phyloP scores from a whole-genome alignment of 306 rosid species.

The Gillenia trifoliata region DNA sequence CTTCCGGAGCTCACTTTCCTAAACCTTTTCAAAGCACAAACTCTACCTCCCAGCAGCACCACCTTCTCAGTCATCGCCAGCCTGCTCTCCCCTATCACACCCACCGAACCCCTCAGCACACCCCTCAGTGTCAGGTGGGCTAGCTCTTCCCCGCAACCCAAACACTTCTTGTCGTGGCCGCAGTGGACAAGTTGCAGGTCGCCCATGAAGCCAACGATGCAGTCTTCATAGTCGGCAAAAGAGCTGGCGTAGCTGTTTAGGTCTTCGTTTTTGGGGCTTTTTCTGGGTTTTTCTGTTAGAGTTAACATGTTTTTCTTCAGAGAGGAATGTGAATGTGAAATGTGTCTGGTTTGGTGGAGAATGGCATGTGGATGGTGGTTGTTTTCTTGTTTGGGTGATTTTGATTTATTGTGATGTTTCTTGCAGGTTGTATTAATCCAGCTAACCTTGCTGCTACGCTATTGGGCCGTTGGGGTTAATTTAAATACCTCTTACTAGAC shows the following conservation, averaged over 20 bases:
- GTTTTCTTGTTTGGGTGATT: neutral
- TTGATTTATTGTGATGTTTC: neutral
- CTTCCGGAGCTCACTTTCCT: constrained; percentile 10
- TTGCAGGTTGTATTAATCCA: neutral
- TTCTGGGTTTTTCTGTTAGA: constrained; percentile 17
- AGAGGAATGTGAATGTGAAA: neutral
- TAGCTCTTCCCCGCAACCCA: neutral
- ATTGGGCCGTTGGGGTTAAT: neutral
- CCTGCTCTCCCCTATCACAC: constrained; percentile 25
- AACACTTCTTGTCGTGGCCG: neutral
- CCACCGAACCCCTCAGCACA: constrained; percentile 27
- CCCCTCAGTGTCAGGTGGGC: constrained; percentile 15
- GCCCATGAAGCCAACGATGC: constrained; percentile 27
- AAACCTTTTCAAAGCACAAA: constrained; percentile 26
- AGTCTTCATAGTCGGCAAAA: constrained; percentile 21
- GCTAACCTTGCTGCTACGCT: neutral
- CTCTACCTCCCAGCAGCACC: constrained; percentile 17
- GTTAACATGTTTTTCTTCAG: constrained; percentile 12
- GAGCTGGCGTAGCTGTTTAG: neutral
- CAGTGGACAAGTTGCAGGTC: constrained; percentile 20
- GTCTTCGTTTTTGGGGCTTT: neutral
- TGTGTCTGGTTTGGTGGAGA: neutral
- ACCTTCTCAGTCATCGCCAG: constrained; percentile 29
- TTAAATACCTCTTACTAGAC: too few relatives aligned
- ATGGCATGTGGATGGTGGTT: neutral